Base-by-base conservation (phyloP, 768 basidiomycete genomes). In the Termitomyces bulborhizus region DNA sequence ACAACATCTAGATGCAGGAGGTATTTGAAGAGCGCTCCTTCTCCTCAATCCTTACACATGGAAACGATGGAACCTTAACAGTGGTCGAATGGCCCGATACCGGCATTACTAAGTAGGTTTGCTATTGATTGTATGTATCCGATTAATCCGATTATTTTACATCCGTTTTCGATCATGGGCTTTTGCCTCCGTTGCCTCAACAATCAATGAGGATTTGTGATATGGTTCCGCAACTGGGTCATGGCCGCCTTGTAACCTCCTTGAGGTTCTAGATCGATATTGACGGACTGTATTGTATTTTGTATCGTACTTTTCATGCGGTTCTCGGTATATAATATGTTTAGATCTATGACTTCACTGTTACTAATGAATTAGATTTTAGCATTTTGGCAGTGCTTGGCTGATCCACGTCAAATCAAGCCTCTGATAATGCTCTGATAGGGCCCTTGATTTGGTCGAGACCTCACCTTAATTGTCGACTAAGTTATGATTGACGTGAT, bases 311-410 rank as follows among this genome's bases (percentile, higher is more conserved):
- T 36, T 31, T 18, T 32, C 6, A 34, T 32, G 31, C 3, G 8
- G 3, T 32, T 32, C 31, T 32, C 9, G 47, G 12, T 7, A 16
- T 47, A 46, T 26, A 21, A 21, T 21, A 21, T 21, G 21, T 21
- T 21, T 21, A 2, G 21, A 12, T 29, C 24, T 27, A 43, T 55
- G 57, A 50, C 51, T 57, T 54, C 58, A 52, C 49, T n/a, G 9
- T 12, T 31, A 31, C 11, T 7, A 27, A 49, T 31, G 51, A 56
- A 52, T 62, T 60, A 55, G 41, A 62, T 58, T 62, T 62, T 62
- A 58, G 47, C 41, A 51, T 62, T 62, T 62, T 60, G 53, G 34
- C 57, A 50, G 54, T 56, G 3, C 36, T 37, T 6, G 6, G 15
- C 51, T 51, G 51, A 62, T 57, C 21, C 53, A 51, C 37, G 29